Evolutionary conservation across 495 filamentous ascomycete species (phyloP).

Genomic region (Haplographium delicatum): DNA sequence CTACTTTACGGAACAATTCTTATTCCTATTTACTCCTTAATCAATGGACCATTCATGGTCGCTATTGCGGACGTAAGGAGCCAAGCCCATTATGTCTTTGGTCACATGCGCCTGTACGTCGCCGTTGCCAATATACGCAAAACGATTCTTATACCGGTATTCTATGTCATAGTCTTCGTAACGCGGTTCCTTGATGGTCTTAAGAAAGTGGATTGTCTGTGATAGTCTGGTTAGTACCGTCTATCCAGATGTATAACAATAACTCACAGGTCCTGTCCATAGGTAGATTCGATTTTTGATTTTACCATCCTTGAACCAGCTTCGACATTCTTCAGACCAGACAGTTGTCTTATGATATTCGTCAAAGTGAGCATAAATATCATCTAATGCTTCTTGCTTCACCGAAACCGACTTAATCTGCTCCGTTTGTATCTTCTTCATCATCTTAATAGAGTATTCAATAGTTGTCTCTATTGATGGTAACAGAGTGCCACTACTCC

Average conservation of each 20-base stretch:
- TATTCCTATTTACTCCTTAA: too few relatives aligned
- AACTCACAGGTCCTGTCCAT: slow-evolving; percentile 32
- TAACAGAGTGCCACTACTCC: slow-evolving; percentile 29
- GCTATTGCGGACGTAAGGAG: slow-evolving; percentile 33
- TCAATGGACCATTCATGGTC: slow-evolving; percentile 5
- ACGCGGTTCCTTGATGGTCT: slow-evolving; percentile 32
- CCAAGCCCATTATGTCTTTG: slow-evolving; percentile 29
- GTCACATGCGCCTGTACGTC: slow-evolving; percentile 32
- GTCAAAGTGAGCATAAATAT: slow-evolving; percentile 31
- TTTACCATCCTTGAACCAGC: slow-evolving; percentile 36
- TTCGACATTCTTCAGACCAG: slow-evolving; percentile 30
- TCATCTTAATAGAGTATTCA: slow-evolving; percentile 29
- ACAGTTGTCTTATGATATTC: slow-evolving; percentile 29
- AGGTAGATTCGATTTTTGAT: slow-evolving; percentile 36
- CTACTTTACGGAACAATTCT: too few relatives aligned
- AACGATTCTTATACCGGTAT: slow-evolving; percentile 34
- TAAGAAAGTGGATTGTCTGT: slow-evolving; percentile 33
- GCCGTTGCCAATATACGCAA: slow-evolving; percentile 36
- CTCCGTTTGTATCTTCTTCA: slow-evolving; percentile 33
- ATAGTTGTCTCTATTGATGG: slow-evolving; percentile 30
- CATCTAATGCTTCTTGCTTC: slow-evolving; percentile 29
- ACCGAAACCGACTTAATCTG: slow-evolving; percentile 29
- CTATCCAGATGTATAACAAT: background rate
- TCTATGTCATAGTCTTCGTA: slow-evolving; percentile 33
- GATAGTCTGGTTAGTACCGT: background rate